Evolutionary conservation across 129 eudicot species (phyloP).

Genomic region (Flaveria robusta): DNA sequence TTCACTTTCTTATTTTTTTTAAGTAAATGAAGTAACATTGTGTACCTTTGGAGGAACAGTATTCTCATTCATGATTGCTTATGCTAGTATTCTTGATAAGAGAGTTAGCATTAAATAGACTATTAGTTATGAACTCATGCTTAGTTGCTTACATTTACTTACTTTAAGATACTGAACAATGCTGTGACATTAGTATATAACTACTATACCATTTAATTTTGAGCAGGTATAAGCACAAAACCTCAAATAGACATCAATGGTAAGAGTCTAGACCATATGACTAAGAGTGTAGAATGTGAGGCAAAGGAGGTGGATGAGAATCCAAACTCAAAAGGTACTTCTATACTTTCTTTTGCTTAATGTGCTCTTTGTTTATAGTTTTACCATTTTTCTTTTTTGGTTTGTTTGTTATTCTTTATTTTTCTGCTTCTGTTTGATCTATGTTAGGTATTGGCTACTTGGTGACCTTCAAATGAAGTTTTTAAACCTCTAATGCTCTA

Average conservation of each 20-base stretch:
- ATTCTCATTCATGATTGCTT: neutral
- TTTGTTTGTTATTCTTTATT: constrained; percentile 1
- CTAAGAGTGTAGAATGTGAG: constrained; percentile 38
- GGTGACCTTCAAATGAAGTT: neutral
- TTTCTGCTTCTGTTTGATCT: constrained; percentile 2
- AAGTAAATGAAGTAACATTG: neutral
- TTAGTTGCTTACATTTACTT: neutral
- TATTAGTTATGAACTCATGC: neutral
- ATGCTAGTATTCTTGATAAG: neutral
- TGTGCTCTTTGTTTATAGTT: neutral
- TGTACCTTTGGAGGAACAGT: neutral
- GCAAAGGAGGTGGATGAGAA: constrained; percentile 37
- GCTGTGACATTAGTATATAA: constrained; percentile 7
- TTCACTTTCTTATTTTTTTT: neutral
- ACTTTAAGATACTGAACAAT: neutral
- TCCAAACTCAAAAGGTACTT: constrained; percentile 35
- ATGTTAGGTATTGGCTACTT: neutral
- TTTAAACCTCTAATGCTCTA: neutral
- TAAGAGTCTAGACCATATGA: constrained; percentile 30
- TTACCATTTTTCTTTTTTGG: too few species aligned
- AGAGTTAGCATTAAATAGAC: constrained; percentile 6
- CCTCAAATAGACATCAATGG: constrained; percentile 37
- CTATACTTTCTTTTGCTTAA: neutral
- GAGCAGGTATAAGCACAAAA: constrained; percentile 43
- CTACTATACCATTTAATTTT: constrained; percentile 4